Evolutionary conservation across 257 asterid genomes (phyloP).

Genomic region (Solanum lycopersicoides): DNA sequence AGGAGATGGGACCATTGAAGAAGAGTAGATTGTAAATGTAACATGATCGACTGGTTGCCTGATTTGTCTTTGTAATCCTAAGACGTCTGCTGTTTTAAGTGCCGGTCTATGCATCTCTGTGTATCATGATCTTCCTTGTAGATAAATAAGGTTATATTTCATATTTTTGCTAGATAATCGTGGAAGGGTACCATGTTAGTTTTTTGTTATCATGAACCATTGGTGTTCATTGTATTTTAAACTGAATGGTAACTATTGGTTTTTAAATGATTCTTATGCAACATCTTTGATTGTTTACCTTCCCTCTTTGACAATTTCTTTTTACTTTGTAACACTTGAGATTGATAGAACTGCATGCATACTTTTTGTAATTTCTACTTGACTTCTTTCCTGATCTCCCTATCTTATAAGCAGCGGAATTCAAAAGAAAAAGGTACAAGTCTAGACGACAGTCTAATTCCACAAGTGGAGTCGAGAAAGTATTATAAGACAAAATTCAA

Average conservation of each 20-base stretch:
- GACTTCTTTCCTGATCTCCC: not conserved
- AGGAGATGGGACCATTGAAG: slow-evolving; percentile 79
- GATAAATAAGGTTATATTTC: not conserved
- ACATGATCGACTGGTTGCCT: not conserved
- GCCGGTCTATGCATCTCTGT: not conserved
- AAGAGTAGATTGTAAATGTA: slow-evolving; percentile 43
- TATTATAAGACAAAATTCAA: not conserved
- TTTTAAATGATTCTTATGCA: not conserved
- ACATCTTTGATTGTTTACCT: not conserved
- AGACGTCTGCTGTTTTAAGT: not conserved
- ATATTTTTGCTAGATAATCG: not conserved
- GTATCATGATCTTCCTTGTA: not conserved
- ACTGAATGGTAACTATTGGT: not conserved
- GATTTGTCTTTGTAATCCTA: not conserved
- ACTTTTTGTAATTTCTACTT: not conserved
- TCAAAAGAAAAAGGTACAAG: not conserved
- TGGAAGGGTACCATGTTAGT: not conserved
- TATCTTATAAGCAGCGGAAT: not conserved
- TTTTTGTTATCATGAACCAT: not conserved
- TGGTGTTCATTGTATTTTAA: not conserved
- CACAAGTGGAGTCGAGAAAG: not conserved
- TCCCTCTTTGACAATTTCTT: not conserved
- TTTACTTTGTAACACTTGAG: not conserved
- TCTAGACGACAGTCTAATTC: not conserved
- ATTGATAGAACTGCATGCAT: not conserved